These are phyloP conservation scores for Mycena amicta DNA, from an alignment of 768 basidiomycete species.

Conservation along the genomic window DNA sequence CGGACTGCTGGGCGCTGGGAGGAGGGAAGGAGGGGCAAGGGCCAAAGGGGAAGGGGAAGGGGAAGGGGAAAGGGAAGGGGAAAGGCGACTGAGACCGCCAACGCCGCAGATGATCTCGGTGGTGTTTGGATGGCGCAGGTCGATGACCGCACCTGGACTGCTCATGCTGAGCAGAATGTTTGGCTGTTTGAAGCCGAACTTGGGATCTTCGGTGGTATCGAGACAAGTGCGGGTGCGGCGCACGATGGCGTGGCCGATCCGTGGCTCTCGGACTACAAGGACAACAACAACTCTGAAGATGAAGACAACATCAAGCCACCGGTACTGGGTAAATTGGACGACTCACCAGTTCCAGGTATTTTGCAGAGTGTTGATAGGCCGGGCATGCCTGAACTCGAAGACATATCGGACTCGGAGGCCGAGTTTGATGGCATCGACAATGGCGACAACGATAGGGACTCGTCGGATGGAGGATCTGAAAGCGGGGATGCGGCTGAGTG, in stretches of 20 bases:
- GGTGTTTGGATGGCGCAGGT: slow-evolving; percentile 19
- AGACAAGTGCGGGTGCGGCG: neutral
- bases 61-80: slow-evolving; percentile 3
- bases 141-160: slow-evolving; percentile 15
- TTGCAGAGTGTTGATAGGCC: neutral
- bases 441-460: neutral
- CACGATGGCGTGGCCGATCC: neutral
- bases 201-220: neutral
- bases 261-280: slow-evolving; percentile 11
- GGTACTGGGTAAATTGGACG: too few relatives aligned
- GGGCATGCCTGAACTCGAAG: neutral
- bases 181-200: neutral
- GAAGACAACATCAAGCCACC: neutral
- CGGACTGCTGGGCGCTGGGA: slow-evolving; percentile 12
- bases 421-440: neutral
- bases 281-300: slow-evolving; percentile 12
- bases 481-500: slow-evolving; percentile 5
- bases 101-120: neutral
- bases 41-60: slow-evolving; percentile 10
- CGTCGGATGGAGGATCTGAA: slow-evolving; percentile 2
- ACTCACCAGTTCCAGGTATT: neutral
- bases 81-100: slow-evolving; percentile 5
- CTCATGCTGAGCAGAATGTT: slow-evolving; percentile 6
- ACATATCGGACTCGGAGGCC: neutral
- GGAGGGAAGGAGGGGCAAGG: slow-evolving; percentile 25